These are phyloP conservation scores for Allium sativum DNA, from an alignment of 106 monocot species.

Conservation along the genomic window DNA sequence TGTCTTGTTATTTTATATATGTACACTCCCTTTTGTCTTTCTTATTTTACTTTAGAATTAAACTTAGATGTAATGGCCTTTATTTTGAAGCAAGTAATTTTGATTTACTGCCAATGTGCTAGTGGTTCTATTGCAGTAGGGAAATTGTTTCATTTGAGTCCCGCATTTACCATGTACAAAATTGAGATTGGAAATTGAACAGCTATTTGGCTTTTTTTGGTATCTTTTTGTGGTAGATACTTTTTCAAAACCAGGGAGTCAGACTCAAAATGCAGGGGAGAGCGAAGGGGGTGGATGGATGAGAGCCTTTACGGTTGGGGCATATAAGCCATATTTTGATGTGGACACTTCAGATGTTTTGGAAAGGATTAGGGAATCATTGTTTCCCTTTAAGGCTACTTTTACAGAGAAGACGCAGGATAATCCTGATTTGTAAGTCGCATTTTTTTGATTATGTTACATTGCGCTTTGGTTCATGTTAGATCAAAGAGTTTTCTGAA, in stretches of 20 bases:
- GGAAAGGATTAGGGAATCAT: slow-evolving; percentile 61
- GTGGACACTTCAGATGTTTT: slow-evolving; percentile 67
- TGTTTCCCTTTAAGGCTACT: slow-evolving; percentile 50
- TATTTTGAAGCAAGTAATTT: too few species aligned
- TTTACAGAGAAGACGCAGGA: slow-evolving; percentile 61
- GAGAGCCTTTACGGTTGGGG: slow-evolving; percentile 34
- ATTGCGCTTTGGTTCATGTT: too few species aligned
- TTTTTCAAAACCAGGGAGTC: slow-evolving; percentile 52
- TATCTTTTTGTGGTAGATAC: slow-evolving; percentile 26
- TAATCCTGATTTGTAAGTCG: slow-evolving; percentile 58
- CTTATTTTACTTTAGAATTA: too few species aligned
- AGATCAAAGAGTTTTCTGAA: too few species aligned
- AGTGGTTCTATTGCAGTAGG: too few species aligned
- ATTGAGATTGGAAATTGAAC: too few species aligned
- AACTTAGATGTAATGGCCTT: too few species aligned
- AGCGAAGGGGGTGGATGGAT: slow-evolving; percentile 43
- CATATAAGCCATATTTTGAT: slow-evolving; percentile 68
- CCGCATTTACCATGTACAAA: too few species aligned
- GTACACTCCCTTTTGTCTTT: too few species aligned
- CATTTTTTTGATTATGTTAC: neutral
- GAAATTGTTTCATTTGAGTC: neutral
- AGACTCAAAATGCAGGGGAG: slow-evolving; percentile 13
- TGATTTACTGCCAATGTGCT: too few species aligned
- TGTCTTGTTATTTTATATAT: neutral
- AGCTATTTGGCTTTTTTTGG: slow-evolving; percentile 1